These are phyloP conservation scores for Fagus crenata DNA, from an alignment of 306 rosid genomes.

Conservation along the genomic window DNA sequence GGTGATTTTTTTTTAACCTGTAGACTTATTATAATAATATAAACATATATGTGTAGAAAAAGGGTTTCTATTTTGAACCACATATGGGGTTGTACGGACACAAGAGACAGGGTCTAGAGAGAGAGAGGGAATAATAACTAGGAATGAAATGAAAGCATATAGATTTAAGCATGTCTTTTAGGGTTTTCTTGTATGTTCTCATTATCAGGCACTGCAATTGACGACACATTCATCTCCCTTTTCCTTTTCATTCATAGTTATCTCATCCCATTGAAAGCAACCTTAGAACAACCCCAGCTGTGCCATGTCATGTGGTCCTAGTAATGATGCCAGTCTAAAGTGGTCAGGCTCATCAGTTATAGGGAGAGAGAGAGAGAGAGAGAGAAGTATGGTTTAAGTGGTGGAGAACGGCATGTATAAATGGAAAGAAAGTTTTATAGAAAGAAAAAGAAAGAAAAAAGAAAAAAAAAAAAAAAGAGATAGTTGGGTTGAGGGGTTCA, in stretches of 20 bases:
- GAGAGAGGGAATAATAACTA: constrained; percentile 17
- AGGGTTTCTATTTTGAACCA: constrained; percentile 35
- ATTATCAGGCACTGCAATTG: constrained; percentile 40
- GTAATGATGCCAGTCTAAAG: constrained; percentile 59
- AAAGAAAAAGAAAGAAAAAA: constrained; percentile 16
- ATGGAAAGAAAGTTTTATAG: constrained; percentile 51
- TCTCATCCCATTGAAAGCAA: constrained; percentile 77
- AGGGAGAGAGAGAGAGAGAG: constrained; percentile 10
- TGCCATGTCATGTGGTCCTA: constrained; percentile 73
- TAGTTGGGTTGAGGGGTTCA: constrained; percentile 39
- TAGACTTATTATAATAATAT: too few species aligned
- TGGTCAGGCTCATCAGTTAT: constrained; percentile 38
- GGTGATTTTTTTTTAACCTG: too few species aligned
- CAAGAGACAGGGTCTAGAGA: constrained; percentile 21
- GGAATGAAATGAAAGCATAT: constrained; percentile 43
- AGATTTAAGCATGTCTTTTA: constrained; percentile 28
- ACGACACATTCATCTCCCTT: constrained; percentile 40
- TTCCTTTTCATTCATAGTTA: constrained; percentile 56
- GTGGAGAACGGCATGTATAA: constrained; percentile 70
- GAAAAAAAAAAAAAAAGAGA: constrained; percentile 19
- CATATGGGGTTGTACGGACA: constrained; percentile 5
- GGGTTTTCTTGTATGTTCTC: constrained; percentile 36
- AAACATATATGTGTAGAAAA: background rate
- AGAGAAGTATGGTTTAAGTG: constrained; percentile 36
- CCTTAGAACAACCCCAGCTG: constrained; percentile 53